Conservation (phyloP, 129 eudicot genomes). For the Flaveria bidentis region DNA sequence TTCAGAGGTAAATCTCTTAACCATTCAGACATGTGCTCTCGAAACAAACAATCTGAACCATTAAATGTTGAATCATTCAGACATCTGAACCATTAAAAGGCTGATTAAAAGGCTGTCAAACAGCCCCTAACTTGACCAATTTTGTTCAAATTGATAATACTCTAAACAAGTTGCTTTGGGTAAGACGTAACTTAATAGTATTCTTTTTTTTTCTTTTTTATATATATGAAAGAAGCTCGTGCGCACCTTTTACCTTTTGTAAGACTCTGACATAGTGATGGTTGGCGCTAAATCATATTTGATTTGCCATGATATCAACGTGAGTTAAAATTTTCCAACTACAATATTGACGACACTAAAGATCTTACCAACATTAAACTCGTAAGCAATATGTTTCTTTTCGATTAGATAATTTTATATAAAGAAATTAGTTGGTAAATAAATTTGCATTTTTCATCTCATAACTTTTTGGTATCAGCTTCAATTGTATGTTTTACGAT, state of each 20-base stretch:
- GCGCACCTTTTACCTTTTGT: background rate
- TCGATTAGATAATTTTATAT: background rate
- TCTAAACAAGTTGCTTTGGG: slow-evolving; percentile 82
- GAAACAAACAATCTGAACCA: too few species aligned
- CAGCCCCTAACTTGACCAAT: too few species aligned
- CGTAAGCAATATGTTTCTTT: slow-evolving; percentile 41
- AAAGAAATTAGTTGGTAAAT: too few species aligned
- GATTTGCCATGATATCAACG: slow-evolving; percentile 9
- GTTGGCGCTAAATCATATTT: background rate
- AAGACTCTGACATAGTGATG: background rate
- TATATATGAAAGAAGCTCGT: background rate
- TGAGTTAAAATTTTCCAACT: slow-evolving; percentile 18
- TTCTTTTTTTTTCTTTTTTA: background rate
- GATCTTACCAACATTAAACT: slow-evolving; percentile 87
- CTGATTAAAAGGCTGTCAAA: too few species aligned
- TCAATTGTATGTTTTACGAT: slow-evolving; percentile 5
- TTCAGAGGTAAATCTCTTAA: too few species aligned
- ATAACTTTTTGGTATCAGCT: background rate
- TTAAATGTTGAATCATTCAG: too few species aligned
- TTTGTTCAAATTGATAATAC: slow-evolving; percentile 73
- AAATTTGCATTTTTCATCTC: background rate
- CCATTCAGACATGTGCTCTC: too few species aligned
- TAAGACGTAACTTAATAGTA: slow-evolving; percentile 34
- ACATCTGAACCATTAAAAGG: too few species aligned
- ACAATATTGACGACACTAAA: slow-evolving; percentile 96